These are phyloP conservation scores for Aspergillus tubingensis DNA, from an alignment of 2,329 filamentous ascomycete species.

Conservation along the genomic window DNA sequence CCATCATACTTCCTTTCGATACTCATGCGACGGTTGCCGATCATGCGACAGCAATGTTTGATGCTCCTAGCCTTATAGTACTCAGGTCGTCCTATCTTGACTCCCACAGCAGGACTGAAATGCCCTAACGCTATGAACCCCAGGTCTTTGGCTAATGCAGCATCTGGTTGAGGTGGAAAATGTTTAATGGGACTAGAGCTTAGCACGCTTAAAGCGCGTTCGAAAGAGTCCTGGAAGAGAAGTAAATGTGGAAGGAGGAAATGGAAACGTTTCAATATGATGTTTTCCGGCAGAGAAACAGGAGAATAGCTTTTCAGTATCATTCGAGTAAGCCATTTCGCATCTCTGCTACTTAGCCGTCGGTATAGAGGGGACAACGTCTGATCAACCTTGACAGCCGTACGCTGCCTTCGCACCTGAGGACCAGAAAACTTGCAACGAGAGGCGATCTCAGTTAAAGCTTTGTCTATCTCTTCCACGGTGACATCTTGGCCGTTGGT, in stretches of 20 bases:
- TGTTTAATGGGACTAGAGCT: slow-evolving; percentile 37
- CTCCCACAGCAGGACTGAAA: slow-evolving; percentile 58
- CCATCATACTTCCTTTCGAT: slow-evolving; percentile 83
- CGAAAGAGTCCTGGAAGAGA: slow-evolving; percentile 69
- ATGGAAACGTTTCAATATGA: slow-evolving; percentile 65
- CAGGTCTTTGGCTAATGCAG: slow-evolving; percentile 32
- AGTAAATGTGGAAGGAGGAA: slow-evolving; percentile 69
- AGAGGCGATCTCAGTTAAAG: slow-evolving; percentile 68
- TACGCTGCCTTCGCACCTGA: slow-evolving; percentile 51
- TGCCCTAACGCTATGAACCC: slow-evolving; percentile 40
- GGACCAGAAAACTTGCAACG: slow-evolving; percentile 71
- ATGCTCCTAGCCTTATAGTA: slow-evolving; percentile 71
- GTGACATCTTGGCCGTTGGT: slow-evolving; percentile 52
- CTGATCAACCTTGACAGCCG: slow-evolving; percentile 45
- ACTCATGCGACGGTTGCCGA: slow-evolving; percentile 63
- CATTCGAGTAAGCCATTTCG: slow-evolving; percentile 84
- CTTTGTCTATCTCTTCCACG: slow-evolving; percentile 70
- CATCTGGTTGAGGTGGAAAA: slow-evolving; percentile 41
- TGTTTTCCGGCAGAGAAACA: slow-evolving; percentile 59
- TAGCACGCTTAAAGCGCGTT: slow-evolving; percentile 60
- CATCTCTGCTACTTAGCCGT: slow-evolving; percentile 66
- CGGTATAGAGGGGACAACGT: slow-evolving; percentile 60
- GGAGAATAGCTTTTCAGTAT: slow-evolving; percentile 76
- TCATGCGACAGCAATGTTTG: slow-evolving; percentile 71
- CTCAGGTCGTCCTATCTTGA: slow-evolving; percentile 65